Evolutionary conservation across 202 grass and related monocot genomes (phyloP), one percentile per base, ranked within the genome.

Genomic region (Setaria italica): DNA sequence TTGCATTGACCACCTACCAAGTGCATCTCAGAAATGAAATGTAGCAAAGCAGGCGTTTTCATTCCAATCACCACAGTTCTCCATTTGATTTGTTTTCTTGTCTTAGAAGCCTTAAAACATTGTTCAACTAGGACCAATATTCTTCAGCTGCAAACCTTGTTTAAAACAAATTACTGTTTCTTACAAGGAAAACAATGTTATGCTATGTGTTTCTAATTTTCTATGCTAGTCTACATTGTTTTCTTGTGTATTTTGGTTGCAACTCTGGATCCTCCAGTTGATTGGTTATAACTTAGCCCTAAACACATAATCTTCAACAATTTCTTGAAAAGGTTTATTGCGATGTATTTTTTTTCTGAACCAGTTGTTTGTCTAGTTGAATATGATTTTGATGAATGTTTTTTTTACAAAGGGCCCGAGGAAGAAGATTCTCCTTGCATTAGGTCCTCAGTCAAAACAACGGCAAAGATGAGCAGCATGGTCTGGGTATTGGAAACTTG

Each of bases 361-460:
- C 4, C 41, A 45, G 41, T 75, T 70, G 6, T 87, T 53, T 83
- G 41, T 14, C 59, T 46, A 2, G 19, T 80, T 58, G 42, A 10
- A 43, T 57, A 77, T 47, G 13, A 50, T 49, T 62, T 81, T 74
- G 7, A 72, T 80, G 57, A 35, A 78, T 20, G 25, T 35, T 48
- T 55, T 55, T 25, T n/a, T 70, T 58, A 47, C 81, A 49, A 85
- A 99, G 97, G 97, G 97, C 39, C 97, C 94, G 71, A 82, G 97
- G 86, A 99, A 99, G 94, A 99, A 99, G 87, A 99, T 99, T 64
- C 94, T 99, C 15, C 94, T 92, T 84, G 97, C 93, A 71, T 74
- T 92, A 37, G 70, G 87, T 58, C 77, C 97, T 68, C 85, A 82
- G 43, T 59, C 87, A 62, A 99, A 94, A 90, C 88, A 87, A 16